These are phyloP conservation scores for Thamnidium elegans DNA, from an alignment of 192 early-diverging fungal genomes.

Conservation along the genomic window DNA sequence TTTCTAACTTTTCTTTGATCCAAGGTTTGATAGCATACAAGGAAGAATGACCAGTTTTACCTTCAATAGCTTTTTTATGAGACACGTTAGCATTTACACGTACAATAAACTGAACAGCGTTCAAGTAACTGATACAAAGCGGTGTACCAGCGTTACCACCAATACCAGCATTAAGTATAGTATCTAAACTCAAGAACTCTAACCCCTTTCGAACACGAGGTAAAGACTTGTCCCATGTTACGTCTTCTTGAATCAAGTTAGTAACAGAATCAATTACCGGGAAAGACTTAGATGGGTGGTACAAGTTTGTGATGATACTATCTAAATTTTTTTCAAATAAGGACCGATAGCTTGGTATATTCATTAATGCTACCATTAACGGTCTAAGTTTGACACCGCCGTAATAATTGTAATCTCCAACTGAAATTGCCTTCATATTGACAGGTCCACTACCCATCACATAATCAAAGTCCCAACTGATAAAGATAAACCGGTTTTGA, in stretches of 20 bases:
- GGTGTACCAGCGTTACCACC: background rate
- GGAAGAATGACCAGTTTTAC: conserved; percentile 17
- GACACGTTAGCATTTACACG: conserved; percentile 18
- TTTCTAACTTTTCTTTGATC: conserved; percentile 16
- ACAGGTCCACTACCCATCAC: conserved; percentile 26
- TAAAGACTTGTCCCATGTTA: conserved; percentile 24
- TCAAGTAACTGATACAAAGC: background rate
- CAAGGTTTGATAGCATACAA: conserved; percentile 32
- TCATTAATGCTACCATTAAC: conserved; percentile 22
- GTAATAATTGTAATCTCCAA: conserved; percentile 26
- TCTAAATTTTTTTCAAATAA: conserved; percentile 8
- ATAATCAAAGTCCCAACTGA: conserved; percentile 32
- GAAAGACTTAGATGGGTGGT: background rate
- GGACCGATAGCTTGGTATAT: conserved; percentile 12
- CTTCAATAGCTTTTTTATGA: conserved; percentile 16
- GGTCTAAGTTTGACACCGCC: conserved; percentile 14
- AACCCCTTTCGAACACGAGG: conserved; percentile 9
- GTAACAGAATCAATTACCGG: conserved; percentile 26
- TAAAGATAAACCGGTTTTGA: conserved; percentile 11
- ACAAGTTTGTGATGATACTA: conserved; percentile 3
- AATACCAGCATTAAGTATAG: background rate
- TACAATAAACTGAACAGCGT: conserved; percentile 11
- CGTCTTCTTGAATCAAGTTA: conserved; percentile 22
- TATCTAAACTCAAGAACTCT: conserved; percentile 3
- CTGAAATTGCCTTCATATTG: conserved; percentile 11